These are phyloP conservation scores for Tuber borchii DNA, from an alignment of 495 filamentous ascomycete genomes.

Conservation along the genomic window DNA sequence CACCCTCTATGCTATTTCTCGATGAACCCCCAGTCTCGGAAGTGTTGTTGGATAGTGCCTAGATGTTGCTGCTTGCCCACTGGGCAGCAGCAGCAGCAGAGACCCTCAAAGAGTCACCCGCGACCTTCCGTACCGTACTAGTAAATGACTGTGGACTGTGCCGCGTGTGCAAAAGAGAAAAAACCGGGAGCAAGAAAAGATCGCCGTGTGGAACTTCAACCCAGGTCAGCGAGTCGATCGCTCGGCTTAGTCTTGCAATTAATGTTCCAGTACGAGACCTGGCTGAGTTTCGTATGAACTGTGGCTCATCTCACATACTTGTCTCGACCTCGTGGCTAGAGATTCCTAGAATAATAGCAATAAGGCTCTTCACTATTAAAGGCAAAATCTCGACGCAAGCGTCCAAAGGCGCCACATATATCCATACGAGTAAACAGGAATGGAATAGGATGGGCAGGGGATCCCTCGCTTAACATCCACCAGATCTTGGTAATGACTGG, in stretches of 20 bases:
- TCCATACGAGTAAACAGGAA: background rate
- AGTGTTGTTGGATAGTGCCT: conserved; percentile 11
- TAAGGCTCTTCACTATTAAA: background rate
- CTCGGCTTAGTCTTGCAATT: background rate
- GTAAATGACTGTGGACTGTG: background rate
- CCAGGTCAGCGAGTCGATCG: background rate
- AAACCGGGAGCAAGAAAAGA: background rate
- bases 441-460: background rate
- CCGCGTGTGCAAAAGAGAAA: conserved; percentile 2
- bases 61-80: conserved; percentile 11
- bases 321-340: background rate
- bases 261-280: background rate
- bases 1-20: background rate
- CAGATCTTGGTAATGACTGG: background rate
- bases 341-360: background rate
- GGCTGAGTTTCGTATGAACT: background rate
- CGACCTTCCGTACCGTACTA: background rate
- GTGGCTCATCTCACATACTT: background rate
- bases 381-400: background rate
- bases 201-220: background rate
- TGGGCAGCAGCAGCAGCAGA: background rate
- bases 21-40: conserved; percentile 10
- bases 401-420: background rate
- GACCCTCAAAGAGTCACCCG: conserved; percentile 1
- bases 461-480: background rate